A percentile compares a stretch with the other conserved stretches of the same genome.
phyloP scores from a whole-genome alignment of 148 eudicot genomes.

The Amaranthus palmeri region DNA sequence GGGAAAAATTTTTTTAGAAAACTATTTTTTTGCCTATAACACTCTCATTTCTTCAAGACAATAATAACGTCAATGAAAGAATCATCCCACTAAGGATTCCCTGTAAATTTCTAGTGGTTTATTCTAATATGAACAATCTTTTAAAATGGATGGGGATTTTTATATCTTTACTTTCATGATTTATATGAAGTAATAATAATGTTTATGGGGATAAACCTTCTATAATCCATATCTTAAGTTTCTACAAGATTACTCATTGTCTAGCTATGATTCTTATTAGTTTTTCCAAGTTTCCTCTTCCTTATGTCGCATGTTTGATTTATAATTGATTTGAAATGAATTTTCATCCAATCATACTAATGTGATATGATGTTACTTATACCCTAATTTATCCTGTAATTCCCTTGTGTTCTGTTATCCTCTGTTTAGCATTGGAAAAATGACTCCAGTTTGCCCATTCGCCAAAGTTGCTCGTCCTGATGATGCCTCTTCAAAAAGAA shows the following conservation, averaged over 20 bases:
- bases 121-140: too few relatives aligned
- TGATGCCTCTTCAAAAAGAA: conserved; percentile 55
- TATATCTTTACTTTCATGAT: too few relatives aligned
- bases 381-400: not conserved
- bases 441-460: conserved; percentile 97
- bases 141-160: too few relatives aligned
- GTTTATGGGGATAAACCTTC: not conserved
- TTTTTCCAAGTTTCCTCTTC: not conserved
- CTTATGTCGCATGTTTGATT: not conserved
- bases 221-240: not conserved
- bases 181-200: too few relatives aligned
- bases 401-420: conserved; percentile 1
- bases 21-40: too few relatives aligned
- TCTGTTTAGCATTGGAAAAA: conserved; percentile 26
- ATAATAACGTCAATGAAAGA: too few relatives aligned
- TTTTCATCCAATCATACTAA: not conserved
- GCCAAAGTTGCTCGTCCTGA: conserved; percentile 88
- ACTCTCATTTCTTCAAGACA: too few relatives aligned
- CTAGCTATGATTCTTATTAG: not conserved
- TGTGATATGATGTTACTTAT: not conserved
- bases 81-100: too few relatives aligned
- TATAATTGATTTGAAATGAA: not conserved
- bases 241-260: not conserved
- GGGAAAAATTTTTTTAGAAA: too few relatives aligned
- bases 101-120: too few relatives aligned